Conservation (phyloP, 495 filamentous ascomycete species). For the Penicillium macrosclerotiorum region DNA sequence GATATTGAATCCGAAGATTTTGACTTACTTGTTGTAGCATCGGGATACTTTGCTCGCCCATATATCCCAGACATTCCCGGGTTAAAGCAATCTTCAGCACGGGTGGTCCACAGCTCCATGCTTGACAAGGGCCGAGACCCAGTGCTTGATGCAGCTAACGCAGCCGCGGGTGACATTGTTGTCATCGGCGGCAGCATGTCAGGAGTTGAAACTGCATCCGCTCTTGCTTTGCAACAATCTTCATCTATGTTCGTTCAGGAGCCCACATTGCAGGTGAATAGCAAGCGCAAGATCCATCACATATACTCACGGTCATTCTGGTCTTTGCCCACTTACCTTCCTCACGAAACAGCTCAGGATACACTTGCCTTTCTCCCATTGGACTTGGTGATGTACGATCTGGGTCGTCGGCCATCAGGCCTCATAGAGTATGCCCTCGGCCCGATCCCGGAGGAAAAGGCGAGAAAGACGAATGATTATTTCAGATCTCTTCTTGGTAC, state of each 20-base stretch:
- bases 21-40: constrained; percentile 71
- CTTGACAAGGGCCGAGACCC: constrained; percentile 31
- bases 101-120: constrained; percentile 60
- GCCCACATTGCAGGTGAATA: constrained; percentile 39
- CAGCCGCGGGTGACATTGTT: constrained; percentile 58
- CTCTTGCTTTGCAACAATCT: constrained; percentile 68
- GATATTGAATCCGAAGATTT: constrained; percentile 44
- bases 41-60: constrained; percentile 71
- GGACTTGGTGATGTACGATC: constrained; percentile 75
- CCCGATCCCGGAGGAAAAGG: constrained; percentile 53
- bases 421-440: constrained; percentile 59
- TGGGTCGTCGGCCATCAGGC: constrained; percentile 54
- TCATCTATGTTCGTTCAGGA: constrained; percentile 29
- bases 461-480: constrained; percentile 49
- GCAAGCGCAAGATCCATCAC: constrained; percentile 59
- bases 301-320: constrained; percentile 69
- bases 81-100: constrained; percentile 27
- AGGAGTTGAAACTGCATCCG: constrained; percentile 71
- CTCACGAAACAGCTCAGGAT: constrained; percentile 27
- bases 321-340: constrained; percentile 65
- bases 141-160: constrained; percentile 4
- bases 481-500: constrained; percentile 57
- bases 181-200: constrained; percentile 85
- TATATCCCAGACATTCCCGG: constrained; percentile 49
- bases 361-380: constrained; percentile 64